Conservation (phyloP, 2,329 filamentous ascomycete genomes). For the Xylariaceae sp. region DNA sequence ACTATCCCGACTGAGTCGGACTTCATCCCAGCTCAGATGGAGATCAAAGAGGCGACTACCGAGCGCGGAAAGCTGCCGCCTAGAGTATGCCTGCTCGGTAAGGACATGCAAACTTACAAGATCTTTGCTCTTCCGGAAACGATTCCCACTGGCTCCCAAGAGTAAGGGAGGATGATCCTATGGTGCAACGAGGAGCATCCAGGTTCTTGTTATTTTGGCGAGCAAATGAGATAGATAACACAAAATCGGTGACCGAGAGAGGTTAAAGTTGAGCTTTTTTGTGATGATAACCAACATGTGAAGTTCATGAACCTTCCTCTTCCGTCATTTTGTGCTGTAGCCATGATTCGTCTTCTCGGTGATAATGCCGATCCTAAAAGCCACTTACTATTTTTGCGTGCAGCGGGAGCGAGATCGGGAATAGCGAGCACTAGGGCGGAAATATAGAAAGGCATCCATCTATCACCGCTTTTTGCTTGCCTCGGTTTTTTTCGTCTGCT, state of each 20-base stretch:
- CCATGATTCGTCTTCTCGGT: no score
- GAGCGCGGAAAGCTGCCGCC: constrained; percentile 45
- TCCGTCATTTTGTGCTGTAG: no score
- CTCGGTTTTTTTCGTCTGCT: not conserved
- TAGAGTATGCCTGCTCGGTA: constrained; percentile 49
- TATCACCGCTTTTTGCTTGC: not conserved
- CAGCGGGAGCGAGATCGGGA: constrained; percentile 10
- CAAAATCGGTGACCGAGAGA: no score
- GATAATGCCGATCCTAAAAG: not conserved
- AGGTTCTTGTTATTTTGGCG: no score
- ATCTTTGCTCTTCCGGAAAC: constrained; percentile 43
- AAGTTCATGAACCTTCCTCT: no score
- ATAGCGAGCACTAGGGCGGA: constrained; percentile 2
- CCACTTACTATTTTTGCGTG: constrained; percentile 2
- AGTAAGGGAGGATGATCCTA: not conserved
- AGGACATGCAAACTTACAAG: constrained; percentile 44
- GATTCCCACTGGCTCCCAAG: constrained; percentile 12
- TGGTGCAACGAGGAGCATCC: not conserved
- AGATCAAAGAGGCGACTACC: constrained; percentile 43
- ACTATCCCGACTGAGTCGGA: constrained; percentile 25
- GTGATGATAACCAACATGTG: no score
- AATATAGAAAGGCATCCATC: constrained; percentile 7
- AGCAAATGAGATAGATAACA: no score
- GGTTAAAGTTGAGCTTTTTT: no score
- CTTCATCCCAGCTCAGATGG: constrained; percentile 47